Percentiles rank a stretch among this genome's conserved stretches.
Evolutionary conservation across 352 stramenopile genomes (phyloP).

Genomic region (Globisporangium spinosum): DNA sequence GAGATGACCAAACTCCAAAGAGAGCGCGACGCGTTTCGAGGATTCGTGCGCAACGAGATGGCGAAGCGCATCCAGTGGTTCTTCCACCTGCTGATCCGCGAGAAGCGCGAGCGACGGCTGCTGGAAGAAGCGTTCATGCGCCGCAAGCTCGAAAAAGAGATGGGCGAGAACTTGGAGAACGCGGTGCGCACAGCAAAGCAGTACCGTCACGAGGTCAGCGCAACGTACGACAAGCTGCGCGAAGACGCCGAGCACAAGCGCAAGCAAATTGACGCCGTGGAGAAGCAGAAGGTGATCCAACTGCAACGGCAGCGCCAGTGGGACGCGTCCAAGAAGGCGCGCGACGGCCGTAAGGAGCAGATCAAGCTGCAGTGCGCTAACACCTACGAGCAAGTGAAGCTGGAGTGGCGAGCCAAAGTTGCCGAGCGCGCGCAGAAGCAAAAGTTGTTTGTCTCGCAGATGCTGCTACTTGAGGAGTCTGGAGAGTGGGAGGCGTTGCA

Average conservation of each 20-base stretch:
- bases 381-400: slow-evolving; percentile 35
- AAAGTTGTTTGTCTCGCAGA: slow-evolving; percentile 36
- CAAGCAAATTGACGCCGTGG: slow-evolving; percentile 42
- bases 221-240: slow-evolving; percentile 48
- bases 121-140: slow-evolving; percentile 26
- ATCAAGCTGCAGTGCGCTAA: slow-evolving; percentile 37
- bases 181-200: slow-evolving; percentile 27
- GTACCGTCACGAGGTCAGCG: slow-evolving; percentile 41
- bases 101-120: slow-evolving; percentile 18
- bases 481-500: slow-evolving; percentile 47
- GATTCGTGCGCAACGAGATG: slow-evolving; percentile 34
- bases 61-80: slow-evolving; percentile 43
- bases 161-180: slow-evolving; percentile 35
- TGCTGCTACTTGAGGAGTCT: slow-evolving; percentile 51
- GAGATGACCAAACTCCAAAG: slow-evolving; percentile 53
- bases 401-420: slow-evolving; percentile 40
- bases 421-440: slow-evolving; percentile 25
- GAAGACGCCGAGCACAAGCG: slow-evolving; percentile 42
- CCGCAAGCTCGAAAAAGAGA: slow-evolving; percentile 38
- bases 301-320: slow-evolving; percentile 51
- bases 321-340: slow-evolving; percentile 46
- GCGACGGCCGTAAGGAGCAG: slow-evolving; percentile 34
- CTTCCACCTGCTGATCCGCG: slow-evolving; percentile 30
- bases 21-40: slow-evolving; percentile 48
- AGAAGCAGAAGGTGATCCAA: slow-evolving; percentile 65